Evolutionary conservation across 169 alveolate genomes (phyloP), one percentile per base, ranked within the genome.

Genomic region (Plasmodium relictum): DNA sequence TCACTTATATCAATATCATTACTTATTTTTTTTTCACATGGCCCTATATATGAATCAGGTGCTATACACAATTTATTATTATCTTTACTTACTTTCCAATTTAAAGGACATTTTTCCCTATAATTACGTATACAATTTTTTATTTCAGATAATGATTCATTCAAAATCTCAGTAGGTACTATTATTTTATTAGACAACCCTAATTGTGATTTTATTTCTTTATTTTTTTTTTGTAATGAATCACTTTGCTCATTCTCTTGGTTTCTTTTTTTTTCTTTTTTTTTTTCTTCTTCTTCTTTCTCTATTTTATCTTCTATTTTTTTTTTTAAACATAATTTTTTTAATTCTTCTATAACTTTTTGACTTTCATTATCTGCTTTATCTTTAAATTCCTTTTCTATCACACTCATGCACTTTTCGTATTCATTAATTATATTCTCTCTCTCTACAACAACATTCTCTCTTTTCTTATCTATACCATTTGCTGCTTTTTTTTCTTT

Each of bases 1-100:
- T 74, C 87, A 31, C 44, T 83, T 39, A 59, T 45, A 61, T 89
- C 68, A 20, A 88, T 85, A 12, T 56, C 85, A 54, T 61, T 72
- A 6, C 48, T 68, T n/a, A 92, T 70, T 58, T 68, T 1, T 61
- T 26, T 52, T 70, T 31, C 92, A 63, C 96, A 94, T 22, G 95
- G 91, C 6, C 96, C 96, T 56, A 68, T 52, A 63, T 94, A 94
- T 14, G 94, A 88, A 16, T 71, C 92, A 42, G 92, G 94, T 6
- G 95, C 95, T 20, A 59, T 22, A 68, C 96, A 94, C 56, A 39
- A 20, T 10, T 10, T 5, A 7, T 69, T 73, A 59, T 86, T 39
- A 56, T 24, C 58, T 45, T 65, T 31, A 41, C 39, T 61, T 70
- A 86, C 10, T 39, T 70, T 41, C 92, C 92, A 86, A 24, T 86